Conservation (phyloP, 768 basidiomycete species). For the Pulveroboletus frians region DNA sequence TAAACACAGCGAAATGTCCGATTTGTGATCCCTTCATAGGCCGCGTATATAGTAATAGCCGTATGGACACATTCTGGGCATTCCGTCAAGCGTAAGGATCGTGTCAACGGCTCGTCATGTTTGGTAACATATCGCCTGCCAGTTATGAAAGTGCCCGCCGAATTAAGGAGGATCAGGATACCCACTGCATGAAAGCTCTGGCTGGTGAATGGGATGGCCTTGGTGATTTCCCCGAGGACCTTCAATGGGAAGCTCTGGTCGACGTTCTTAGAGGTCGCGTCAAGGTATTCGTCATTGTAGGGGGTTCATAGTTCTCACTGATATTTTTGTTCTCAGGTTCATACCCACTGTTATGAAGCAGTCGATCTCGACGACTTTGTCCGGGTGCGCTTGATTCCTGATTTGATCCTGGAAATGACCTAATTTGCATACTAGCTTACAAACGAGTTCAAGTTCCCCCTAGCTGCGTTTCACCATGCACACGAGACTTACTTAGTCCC, state of each 20-base stretch:
- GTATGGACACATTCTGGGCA: constrained; percentile 47
- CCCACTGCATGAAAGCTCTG: constrained; percentile 43
- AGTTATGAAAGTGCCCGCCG: constrained; percentile 51
- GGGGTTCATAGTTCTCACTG: neutral
- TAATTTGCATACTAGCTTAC: constrained; percentile 49
- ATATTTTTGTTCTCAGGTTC: constrained; percentile 18
- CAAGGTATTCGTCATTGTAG: constrained; percentile 38
- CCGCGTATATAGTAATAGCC: constrained; percentile 30
- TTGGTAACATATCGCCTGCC: neutral
- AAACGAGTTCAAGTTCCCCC: constrained; percentile 84
- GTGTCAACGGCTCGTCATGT: neutral
- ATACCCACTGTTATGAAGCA: constrained; percentile 45
- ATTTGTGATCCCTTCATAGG: constrained; percentile 10
- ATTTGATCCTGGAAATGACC: neutral
- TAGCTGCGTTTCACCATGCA: constrained; percentile 83
- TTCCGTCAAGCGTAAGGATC: constrained; percentile 45
- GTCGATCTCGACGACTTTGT: constrained; percentile 69
- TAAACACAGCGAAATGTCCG: neutral
- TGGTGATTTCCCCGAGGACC: constrained; percentile 60
- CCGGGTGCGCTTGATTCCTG: constrained; percentile 41
- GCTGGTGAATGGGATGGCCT: constrained; percentile 37
- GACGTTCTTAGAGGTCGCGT: constrained; percentile 84
- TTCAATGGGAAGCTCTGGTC: constrained; percentile 72
- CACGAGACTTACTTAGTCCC: constrained; percentile 91
- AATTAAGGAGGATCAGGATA: constrained; percentile 52